phyloP scores from a whole-genome alignment of 2,329 filamentous ascomycete species.

The Pseudophaeomoniella oleicola region DNA sequence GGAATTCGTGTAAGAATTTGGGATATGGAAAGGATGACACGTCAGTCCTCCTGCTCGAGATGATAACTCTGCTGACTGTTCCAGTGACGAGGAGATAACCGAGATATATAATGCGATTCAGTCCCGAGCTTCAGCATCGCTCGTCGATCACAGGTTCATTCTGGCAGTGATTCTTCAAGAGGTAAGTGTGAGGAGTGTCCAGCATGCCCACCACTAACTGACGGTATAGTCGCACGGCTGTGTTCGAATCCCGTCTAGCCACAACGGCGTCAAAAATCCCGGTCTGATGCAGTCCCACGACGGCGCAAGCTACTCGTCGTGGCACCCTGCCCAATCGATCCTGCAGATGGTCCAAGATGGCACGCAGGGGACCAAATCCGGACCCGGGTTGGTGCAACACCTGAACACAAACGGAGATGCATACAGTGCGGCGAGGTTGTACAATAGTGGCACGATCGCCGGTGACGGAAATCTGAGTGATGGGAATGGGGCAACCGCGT shows the following conservation, averaged over 20 bases:
- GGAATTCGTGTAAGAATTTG: conserved; percentile 1
- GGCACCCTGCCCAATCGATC: conserved; percentile 1
- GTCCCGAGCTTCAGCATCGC: conserved; percentile 2
- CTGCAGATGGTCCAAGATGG: conserved; percentile 3
- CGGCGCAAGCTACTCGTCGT: neutral
- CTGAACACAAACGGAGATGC: conserved; percentile 2
- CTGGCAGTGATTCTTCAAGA: conserved; percentile 2
- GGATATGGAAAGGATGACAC: conserved; percentile 2
- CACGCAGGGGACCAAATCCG: conserved; percentile 2
- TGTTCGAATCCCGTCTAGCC: neutral
- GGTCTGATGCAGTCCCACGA: conserved; percentile 2
- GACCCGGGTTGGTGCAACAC: conserved; percentile 2
- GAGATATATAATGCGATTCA: conserved; percentile 2
- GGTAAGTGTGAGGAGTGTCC: neutral
- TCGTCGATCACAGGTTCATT: conserved; percentile 2
- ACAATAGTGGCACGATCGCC: conserved; percentile 2
- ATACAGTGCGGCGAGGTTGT: conserved; percentile 1
- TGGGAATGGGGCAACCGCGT: conserved; percentile 1
- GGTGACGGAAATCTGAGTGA: conserved; percentile 1
- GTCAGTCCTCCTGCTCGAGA: neutral
- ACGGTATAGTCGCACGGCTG: conserved; percentile 1
- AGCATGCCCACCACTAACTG: neutral
- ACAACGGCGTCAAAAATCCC: conserved; percentile 2
- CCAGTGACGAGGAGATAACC: conserved; percentile 1
- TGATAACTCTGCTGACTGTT: conserved; percentile 1